phyloP scores from a whole-genome alignment of 139 green algal genomes.

The Chloropicon primus region DNA sequence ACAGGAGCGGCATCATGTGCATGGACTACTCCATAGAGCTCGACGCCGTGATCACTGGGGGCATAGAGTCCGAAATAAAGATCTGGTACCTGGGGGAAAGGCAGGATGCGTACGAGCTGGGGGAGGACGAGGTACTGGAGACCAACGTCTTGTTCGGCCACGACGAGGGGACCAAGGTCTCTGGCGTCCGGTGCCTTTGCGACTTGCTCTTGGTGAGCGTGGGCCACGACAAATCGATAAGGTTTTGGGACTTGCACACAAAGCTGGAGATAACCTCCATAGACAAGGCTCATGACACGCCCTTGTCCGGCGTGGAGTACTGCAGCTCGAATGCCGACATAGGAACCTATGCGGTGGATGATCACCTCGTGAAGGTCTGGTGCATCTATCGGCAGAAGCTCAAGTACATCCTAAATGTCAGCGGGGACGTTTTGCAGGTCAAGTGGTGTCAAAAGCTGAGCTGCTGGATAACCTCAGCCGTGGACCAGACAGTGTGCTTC shows the following conservation, averaged over 20 bases:
- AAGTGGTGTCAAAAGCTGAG: neutral
- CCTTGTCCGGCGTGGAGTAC: slow-evolving; percentile 1
- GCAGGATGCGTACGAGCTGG: neutral
- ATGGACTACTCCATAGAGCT: slow-evolving; percentile 6
- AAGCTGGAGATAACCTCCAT: slow-evolving; percentile 5
- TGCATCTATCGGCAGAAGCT: neutral
- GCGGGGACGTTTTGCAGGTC: neutral
- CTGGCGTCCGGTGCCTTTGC: neutral
- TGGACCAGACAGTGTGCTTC: slow-evolving; percentile 9
- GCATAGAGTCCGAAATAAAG: slow-evolving; percentile 2
- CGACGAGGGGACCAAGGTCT: slow-evolving; percentile 6
- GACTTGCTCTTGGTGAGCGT: slow-evolving; percentile 3
- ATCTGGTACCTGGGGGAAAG: slow-evolving; percentile 9
- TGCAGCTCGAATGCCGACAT: slow-evolving; percentile 2
- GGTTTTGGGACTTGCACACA: slow-evolving; percentile 20
- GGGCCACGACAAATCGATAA: slow-evolving; percentile 5
- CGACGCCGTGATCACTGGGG: slow-evolving; percentile 10
- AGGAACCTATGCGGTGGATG: neutral
- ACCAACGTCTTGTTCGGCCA: slow-evolving; percentile 5
- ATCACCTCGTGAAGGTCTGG: slow-evolving; percentile 9
- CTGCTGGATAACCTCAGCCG: slow-evolving; percentile 9
- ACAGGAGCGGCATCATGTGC: slow-evolving; percentile 1
- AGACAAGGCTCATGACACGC: neutral
- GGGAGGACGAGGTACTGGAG: neutral
- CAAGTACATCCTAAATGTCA: slow-evolving; percentile 5